phyloP scores from a whole-genome alignment of 768 basidiomycete genomes.

The Cubamyces lactineus region DNA sequence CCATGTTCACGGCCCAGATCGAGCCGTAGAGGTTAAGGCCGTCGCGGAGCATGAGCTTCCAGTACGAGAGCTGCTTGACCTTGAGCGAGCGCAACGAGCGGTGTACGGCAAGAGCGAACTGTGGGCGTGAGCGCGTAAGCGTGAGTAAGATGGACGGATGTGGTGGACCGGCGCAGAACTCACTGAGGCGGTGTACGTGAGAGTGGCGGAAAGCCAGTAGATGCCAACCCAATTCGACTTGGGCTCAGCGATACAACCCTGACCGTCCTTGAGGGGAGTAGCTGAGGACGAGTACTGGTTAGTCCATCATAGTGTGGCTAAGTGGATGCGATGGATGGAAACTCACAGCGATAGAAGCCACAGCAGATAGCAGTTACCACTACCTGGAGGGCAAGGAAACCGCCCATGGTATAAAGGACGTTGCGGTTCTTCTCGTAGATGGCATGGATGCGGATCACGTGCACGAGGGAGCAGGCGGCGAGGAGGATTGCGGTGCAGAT shows the following conservation, averaged over 20 bases:
- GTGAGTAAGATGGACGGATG: neutral
- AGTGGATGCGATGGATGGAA: slow-evolving; percentile 1
- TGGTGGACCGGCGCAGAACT: slow-evolving; percentile 26
- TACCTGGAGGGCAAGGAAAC: slow-evolving; percentile 66
- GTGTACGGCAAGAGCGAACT: slow-evolving; percentile 63
- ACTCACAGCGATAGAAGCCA: slow-evolving; percentile 76
- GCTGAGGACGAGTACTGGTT: slow-evolving; percentile 40
- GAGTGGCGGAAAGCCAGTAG: slow-evolving; percentile 81
- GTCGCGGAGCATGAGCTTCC: slow-evolving; percentile 91
- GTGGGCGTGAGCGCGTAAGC: neutral
- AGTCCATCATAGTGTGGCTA: neutral
- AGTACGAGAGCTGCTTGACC: slow-evolving; percentile 60
- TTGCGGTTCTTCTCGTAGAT: slow-evolving; percentile 69
- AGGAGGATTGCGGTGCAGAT: slow-evolving; percentile 83
- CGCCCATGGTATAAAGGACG: slow-evolving; percentile 58
- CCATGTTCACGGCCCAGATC: slow-evolving; percentile 78
- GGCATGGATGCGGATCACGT: slow-evolving; percentile 78
- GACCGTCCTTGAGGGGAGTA: slow-evolving; percentile 70
- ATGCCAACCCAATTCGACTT: slow-evolving; percentile 81
- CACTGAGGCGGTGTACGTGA: slow-evolving; percentile 73
- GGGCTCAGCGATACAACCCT: slow-evolving; percentile 88
- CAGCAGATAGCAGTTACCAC: slow-evolving; percentile 74
- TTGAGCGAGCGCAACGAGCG: slow-evolving; percentile 63
- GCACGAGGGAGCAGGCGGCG: slow-evolving; percentile 70
- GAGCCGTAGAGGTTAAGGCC: slow-evolving; percentile 86